These are phyloP conservation scores for Cryphonectria naterciae DNA, from an alignment of 2,329 filamentous ascomycete species.

Conservation along the genomic window DNA sequence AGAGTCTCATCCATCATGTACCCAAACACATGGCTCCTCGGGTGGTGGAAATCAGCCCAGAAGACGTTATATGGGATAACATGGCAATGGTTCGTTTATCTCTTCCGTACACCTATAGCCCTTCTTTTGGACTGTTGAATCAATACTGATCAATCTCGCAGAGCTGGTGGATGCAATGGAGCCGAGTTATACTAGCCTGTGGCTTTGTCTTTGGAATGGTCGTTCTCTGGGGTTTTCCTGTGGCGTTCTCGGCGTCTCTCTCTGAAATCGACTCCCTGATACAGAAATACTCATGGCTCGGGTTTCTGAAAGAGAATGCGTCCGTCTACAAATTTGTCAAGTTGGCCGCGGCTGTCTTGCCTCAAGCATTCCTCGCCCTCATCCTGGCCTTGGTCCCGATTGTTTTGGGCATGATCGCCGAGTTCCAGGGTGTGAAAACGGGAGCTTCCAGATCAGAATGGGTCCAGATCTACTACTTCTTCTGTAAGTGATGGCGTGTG, in stretches of 20 bases:
- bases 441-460: conserved; percentile 76
- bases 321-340: conserved; percentile 65
- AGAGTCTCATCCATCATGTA: conserved; percentile 86
- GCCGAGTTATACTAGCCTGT: conserved; percentile 70
- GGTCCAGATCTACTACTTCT: conserved; percentile 93
- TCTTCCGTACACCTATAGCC: background rate
- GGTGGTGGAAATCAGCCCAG: conserved; percentile 89
- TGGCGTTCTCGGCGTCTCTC: conserved; percentile 83
- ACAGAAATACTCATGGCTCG: conserved; percentile 67
- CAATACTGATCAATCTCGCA: background rate
- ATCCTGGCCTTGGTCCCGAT: conserved; percentile 82
- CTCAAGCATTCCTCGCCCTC: conserved; percentile 74
- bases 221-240: conserved; percentile 87
- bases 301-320: conserved; percentile 65
- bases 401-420: conserved; percentile 73
- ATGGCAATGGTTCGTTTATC: conserved; percentile 69
- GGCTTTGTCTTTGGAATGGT: conserved; percentile 73
- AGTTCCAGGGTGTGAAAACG: conserved; percentile 79
- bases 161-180: conserved; percentile 88
- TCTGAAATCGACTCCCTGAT: conserved; percentile 77
- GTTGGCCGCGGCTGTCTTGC: conserved; percentile 81
- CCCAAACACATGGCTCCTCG: conserved; percentile 93
- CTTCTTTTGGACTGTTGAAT: background rate
- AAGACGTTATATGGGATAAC: conserved; percentile 95
- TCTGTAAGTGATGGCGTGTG: conserved; percentile 46